A percentile compares a stretch with the other conserved stretches of the same genome.
phyloP scores from a whole-genome alignment of 441 rosid species.

The Adansonia grandidieri region DNA sequence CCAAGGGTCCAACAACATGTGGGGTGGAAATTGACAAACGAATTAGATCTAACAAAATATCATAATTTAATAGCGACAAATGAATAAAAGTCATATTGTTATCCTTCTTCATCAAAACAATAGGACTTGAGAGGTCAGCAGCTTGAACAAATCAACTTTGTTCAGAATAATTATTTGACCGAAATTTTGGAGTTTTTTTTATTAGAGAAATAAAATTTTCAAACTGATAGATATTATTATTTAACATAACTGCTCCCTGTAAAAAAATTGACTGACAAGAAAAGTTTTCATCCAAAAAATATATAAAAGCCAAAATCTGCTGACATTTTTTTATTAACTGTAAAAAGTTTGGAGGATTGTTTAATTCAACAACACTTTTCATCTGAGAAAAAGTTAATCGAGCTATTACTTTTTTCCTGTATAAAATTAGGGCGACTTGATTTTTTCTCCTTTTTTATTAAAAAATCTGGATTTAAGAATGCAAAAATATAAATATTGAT shows the following conservation, averaged over 20 bases:
- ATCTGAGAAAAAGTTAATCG: too few relatives aligned
- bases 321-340: too few relatives aligned
- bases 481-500: too few relatives aligned
- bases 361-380: too few relatives aligned
- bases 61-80: background rate
- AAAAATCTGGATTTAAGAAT: too few relatives aligned
- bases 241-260: background rate
- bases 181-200: background rate
- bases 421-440: too few relatives aligned
- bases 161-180: background rate
- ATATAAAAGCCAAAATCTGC: too few relatives aligned
- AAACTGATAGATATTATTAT: background rate
- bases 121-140: background rate
- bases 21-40: background rate
- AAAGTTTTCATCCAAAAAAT: too few relatives aligned
- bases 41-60: background rate
- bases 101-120: background rate
- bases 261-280: too few relatives aligned
- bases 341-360: too few relatives aligned
- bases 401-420: too few relatives aligned
- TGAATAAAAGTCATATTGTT: background rate
- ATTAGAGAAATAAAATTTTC: background rate
- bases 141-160: background rate
- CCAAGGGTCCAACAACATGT: background rate
- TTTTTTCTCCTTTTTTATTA: too few relatives aligned